Percentiles rank a stretch among this genome's conserved stretches.
phyloP scores from a whole-genome alignment of 2,329 filamentous ascomycete genomes.

The Xenosphaeropsis pyriputrescens region DNA sequence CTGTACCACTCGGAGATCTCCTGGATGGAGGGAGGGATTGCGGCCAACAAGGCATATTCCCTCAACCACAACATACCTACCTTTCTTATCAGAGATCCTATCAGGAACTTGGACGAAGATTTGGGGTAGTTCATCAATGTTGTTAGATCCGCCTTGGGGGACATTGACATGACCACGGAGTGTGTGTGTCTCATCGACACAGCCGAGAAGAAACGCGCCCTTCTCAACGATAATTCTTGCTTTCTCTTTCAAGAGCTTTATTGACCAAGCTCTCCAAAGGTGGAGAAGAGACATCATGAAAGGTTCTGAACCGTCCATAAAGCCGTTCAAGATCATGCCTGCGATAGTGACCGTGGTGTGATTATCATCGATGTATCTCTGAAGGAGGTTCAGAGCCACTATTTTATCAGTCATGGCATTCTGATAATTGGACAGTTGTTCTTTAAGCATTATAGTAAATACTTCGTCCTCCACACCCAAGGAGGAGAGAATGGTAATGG shows the following conservation, averaged over 20 bases:
- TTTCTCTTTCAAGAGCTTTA: slow-evolving; percentile 87
- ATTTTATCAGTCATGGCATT: slow-evolving; percentile 50
- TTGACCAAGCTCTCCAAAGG: slow-evolving; percentile 78
- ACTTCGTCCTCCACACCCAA: slow-evolving; percentile 55
- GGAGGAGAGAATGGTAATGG: slow-evolving; percentile 70
- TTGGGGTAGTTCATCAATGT: slow-evolving; percentile 49
- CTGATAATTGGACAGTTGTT: slow-evolving; percentile 55
- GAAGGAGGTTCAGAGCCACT: slow-evolving; percentile 53
- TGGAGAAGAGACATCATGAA: slow-evolving; percentile 68
- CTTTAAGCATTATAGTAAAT: slow-evolving; percentile 52
- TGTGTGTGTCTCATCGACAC: slow-evolving; percentile 69
- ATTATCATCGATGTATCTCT: slow-evolving; percentile 71
- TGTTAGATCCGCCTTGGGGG: slow-evolving; percentile 18
- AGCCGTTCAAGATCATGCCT: slow-evolving; percentile 64
- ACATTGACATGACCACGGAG: slow-evolving; percentile 55
- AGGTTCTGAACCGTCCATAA: slow-evolving; percentile 60
- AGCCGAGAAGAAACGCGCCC: slow-evolving; percentile 79
- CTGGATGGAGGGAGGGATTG: slow-evolving; percentile 87
- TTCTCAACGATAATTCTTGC: slow-evolving; percentile 69
- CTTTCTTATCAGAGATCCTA: slow-evolving; percentile 25
- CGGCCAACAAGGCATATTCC: slow-evolving; percentile 75
- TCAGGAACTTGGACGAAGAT: slow-evolving; percentile 77
- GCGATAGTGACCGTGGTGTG: slow-evolving; percentile 63
- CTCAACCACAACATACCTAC: slow-evolving; percentile 45
- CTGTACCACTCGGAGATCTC: slow-evolving; percentile 76